Conservation (phyloP, 208 protist species). For the Acanthamoeba culbertsoni region DNA sequence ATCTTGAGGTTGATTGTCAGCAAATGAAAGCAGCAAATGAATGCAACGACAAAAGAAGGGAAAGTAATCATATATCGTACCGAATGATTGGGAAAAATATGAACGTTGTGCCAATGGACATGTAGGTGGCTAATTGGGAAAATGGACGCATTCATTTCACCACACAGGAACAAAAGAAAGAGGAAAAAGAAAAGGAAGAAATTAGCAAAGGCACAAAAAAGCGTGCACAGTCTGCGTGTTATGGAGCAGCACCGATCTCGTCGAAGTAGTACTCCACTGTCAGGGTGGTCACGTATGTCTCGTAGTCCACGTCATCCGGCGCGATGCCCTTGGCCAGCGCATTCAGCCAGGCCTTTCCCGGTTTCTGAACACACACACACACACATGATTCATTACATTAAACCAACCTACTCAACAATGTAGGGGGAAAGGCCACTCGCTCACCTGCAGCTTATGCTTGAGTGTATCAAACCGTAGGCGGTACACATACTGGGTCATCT, state of each 20-base stretch:
- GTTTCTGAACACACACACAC: no score
- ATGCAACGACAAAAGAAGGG: background rate
- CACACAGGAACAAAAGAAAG: background rate
- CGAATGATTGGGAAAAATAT: background rate
- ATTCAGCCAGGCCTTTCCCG: background rate
- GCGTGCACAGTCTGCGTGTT: no score
- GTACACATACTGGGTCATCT: constrained; percentile 7
- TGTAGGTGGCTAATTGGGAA: constrained; percentile 22
- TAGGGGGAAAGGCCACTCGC: no score
- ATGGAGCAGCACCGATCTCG: background rate
- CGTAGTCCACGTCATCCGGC: background rate
- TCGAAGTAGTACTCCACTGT: constrained; percentile 24
- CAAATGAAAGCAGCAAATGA: background rate
- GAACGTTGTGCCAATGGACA: background rate
- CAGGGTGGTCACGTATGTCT: background rate
- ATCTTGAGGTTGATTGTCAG: background rate
- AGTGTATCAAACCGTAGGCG: background rate
- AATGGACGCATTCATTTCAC: no score
- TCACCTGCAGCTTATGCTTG: background rate
- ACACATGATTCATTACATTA: no score
- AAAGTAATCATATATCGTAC: background rate
- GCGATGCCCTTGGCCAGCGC: background rate
- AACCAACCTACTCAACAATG: no score
- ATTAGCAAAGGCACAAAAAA: no score
- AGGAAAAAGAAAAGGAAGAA: background rate